phyloP scores from a whole-genome alignment of 768 basidiomycete genomes.

The Mycena alexandri region DNA sequence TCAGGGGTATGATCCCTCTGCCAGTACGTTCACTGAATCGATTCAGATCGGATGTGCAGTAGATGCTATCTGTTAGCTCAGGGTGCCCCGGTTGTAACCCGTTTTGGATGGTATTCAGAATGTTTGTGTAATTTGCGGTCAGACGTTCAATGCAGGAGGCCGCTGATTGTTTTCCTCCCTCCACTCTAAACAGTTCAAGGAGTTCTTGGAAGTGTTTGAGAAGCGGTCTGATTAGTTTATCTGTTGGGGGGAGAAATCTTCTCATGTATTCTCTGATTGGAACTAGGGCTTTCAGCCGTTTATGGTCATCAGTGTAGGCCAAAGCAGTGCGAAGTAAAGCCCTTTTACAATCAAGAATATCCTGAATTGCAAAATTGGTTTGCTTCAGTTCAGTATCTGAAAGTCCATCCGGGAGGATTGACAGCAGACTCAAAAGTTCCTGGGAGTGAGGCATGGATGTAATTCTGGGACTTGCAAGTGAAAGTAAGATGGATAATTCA shows the following conservation, averaged over 20 bases:
- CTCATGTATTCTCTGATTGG: conserved; percentile 14
- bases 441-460: background rate
- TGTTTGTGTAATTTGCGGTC: background rate
- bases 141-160: background rate
- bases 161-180: background rate
- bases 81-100: background rate
- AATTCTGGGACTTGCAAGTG: background rate
- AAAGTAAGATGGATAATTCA: conserved; percentile 10
- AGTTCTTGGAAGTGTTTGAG: background rate
- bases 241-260: background rate
- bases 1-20: background rate
- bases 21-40: background rate
- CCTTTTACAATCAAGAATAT: conserved; percentile 2
- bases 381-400: background rate
- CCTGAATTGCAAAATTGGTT: background rate
- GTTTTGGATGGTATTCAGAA: background rate
- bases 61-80: background rate
- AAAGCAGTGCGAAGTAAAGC: background rate
- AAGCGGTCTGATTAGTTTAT: background rate
- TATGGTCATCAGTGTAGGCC: background rate
- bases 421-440: conserved; percentile 2
- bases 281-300: background rate
- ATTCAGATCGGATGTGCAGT: too few species aligned
- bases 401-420: conserved; percentile 1
- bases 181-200: background rate